Percentiles rank a stretch among this genome's conserved stretches.
These are phyloP conservation scores for Fragilariopsis cylindrus DNA, from an alignment of 108 stramenopile genomes.

Conservation along the genomic window DNA sequence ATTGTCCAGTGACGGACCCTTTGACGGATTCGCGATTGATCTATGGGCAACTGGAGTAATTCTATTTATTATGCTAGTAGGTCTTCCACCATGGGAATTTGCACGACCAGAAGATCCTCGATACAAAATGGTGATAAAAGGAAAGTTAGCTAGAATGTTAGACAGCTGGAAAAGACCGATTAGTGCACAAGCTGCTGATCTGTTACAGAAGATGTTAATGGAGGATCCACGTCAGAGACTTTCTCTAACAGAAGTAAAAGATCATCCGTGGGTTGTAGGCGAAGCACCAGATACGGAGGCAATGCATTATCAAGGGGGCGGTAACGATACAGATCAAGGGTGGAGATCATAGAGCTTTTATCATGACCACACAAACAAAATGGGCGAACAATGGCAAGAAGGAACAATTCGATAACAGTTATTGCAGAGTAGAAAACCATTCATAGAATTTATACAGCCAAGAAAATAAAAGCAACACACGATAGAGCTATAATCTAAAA, in stretches of 20 bases:
- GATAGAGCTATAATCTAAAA: too few relatives aligned
- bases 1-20: slow-evolving; percentile 46
- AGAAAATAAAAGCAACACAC: too few relatives aligned
- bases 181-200: slow-evolving; percentile 52
- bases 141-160: slow-evolving; percentile 51
- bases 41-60: slow-evolving; percentile 90
- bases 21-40: slow-evolving; percentile 90
- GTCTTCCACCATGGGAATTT: slow-evolving; percentile 81
- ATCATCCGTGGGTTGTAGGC: slow-evolving; percentile 73
- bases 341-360: slow-evolving; percentile 4
- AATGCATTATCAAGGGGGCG: neutral
- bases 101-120: slow-evolving; percentile 52
- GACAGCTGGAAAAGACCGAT: slow-evolving; percentile 56
- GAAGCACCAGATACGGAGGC: slow-evolving; percentile 17
- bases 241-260: slow-evolving; percentile 67
- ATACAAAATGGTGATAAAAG: slow-evolving; percentile 46
- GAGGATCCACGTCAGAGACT: slow-evolving; percentile 69
- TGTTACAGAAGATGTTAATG: slow-evolving; percentile 79
- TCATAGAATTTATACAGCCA: too few relatives aligned
- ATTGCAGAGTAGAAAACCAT: too few relatives aligned
- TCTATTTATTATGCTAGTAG: slow-evolving; percentile 85
- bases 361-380: too few relatives aligned
- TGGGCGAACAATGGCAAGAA: too few relatives aligned
- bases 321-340: slow-evolving; percentile 5
- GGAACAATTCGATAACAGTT: too few relatives aligned